Evolutionary conservation across 164 flowering plant genomes (phyloP).

Genomic region (Liquidambar formosana): DNA sequence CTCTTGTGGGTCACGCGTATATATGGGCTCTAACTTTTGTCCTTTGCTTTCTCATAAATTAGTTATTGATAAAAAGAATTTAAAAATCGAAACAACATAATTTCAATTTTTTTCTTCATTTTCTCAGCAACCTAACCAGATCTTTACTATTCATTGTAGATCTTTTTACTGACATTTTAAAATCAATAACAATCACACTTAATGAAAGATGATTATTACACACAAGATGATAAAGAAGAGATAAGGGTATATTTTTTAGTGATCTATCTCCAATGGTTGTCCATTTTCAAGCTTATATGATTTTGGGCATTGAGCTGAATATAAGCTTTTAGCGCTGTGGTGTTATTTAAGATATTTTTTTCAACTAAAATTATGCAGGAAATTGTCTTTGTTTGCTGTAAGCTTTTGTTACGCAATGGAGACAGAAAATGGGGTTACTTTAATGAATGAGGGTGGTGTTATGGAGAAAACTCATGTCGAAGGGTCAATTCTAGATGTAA

Average conservation of each 20-base stretch:
- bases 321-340: not conserved
- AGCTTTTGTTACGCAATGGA: slow-evolving; percentile 35
- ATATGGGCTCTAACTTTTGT: not conserved
- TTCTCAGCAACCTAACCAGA: not conserved
- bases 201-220: not conserved
- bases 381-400: not conserved
- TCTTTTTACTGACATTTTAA: no score
- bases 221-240: not conserved
- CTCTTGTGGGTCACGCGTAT: not conserved
- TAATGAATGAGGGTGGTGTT: slow-evolving; percentile 31
- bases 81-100: not conserved
- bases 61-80: not conserved
- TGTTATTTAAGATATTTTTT: not conserved
- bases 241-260: not conserved
- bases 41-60: not conserved
- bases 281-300: not conserved
- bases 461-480: slow-evolving; percentile 23
- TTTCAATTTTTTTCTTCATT: not conserved
- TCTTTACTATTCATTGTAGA: no score
- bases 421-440: slow-evolving; percentile 33
- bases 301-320: not conserved
- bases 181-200: no score
- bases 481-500: slow-evolving; percentile 24
- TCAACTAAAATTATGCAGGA: slow-evolving; percentile 6
- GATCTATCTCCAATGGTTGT: not conserved